Evolutionary conservation across 768 basidiomycete species (phyloP), one percentile per base, ranked within the genome.

Genomic region (Piloderma croceum): DNA sequence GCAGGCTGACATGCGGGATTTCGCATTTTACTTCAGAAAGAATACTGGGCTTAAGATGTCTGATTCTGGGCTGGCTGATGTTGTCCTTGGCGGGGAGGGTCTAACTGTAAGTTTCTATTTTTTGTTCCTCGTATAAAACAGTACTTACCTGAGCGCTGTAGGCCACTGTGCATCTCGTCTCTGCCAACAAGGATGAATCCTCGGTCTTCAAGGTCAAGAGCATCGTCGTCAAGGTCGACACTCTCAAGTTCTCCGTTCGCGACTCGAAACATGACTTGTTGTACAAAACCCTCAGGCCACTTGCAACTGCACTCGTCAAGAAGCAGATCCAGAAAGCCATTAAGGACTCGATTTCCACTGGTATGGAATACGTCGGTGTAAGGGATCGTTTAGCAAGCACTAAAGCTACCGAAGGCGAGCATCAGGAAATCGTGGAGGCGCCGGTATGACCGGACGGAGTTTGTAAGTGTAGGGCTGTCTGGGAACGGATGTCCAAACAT

Each of bases 1-100:
- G 51, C 92, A 97, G 58, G 85, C 86, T 5, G 91, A 96, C 50
- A 85, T 98, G 77, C 77, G 87, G 12, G 92, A 97, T 51, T 87
- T 96, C 11, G 83, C 86, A 6, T 94, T 98, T 61, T 90, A 83
- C 58, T 92, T 89, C 70, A 73, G 71, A 48, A 89, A 81, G 71
- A 93, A 92, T 76, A 74, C 68, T 5, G 89, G 89, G 3, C 76
- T 89, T 3, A 90, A 82, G 69, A 62, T 92, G 58, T 71, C 60
- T 36, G 91, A 94, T 61, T 80, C 79, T 5, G 91, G 90, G 31
- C 60, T 92, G 13, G 90, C 90, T 5, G 92, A 94, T 54, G 81
- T 93, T 4, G 51, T 90, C 25, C 65, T 96, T 34, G 86, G 89
- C 12, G 93, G 93, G 5, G 65, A 81, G 38, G 94, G 93, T 13